phyloP scores from a whole-genome alignment of 768 basidiomycete genomes.

The Suillus spraguei region DNA sequence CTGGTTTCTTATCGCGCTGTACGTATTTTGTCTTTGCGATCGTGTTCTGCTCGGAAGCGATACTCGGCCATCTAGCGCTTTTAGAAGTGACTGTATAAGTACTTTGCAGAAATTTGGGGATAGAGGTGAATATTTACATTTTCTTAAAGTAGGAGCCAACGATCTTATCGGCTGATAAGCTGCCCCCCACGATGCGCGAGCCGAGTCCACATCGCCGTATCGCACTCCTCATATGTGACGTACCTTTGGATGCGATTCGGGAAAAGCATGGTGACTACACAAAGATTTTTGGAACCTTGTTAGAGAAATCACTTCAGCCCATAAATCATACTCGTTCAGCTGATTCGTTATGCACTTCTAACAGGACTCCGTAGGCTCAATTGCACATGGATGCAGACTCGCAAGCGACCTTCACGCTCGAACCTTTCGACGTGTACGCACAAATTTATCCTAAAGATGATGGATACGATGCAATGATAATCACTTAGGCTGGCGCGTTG shows the following conservation, averaged over 20 bases:
- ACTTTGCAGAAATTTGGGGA: background rate
- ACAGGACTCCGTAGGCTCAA: background rate
- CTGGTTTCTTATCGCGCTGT: background rate
- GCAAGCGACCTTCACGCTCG: constrained; percentile 49
- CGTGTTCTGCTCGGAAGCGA: background rate
- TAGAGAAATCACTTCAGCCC: constrained; percentile 38
- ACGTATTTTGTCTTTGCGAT: background rate
- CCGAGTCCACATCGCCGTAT: constrained; percentile 26
- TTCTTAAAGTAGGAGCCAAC: background rate
- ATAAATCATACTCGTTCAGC: constrained; percentile 8
- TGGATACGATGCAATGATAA: constrained; percentile 68
- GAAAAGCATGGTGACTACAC: constrained; percentile 58
- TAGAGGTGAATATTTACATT: background rate
- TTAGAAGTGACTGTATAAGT: background rate
- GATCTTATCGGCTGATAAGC: background rate
- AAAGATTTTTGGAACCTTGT: constrained; percentile 49
- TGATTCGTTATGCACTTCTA: constrained; percentile 8
- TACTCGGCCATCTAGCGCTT: background rate
- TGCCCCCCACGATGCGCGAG: background rate
- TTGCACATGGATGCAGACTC: constrained; percentile 2
- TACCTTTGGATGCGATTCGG: constrained; percentile 46
- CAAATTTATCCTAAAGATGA: constrained; percentile 62
- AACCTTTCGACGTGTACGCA: constrained; percentile 69
- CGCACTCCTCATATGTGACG: constrained; percentile 71
- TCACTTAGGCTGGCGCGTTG: constrained; percentile 82